Percentiles rank a stretch among this genome's conserved stretches.
These are phyloP conservation scores for Erodium maritimum DNA, from an alignment of 345 rosid genomes.

Conservation along the genomic window DNA sequence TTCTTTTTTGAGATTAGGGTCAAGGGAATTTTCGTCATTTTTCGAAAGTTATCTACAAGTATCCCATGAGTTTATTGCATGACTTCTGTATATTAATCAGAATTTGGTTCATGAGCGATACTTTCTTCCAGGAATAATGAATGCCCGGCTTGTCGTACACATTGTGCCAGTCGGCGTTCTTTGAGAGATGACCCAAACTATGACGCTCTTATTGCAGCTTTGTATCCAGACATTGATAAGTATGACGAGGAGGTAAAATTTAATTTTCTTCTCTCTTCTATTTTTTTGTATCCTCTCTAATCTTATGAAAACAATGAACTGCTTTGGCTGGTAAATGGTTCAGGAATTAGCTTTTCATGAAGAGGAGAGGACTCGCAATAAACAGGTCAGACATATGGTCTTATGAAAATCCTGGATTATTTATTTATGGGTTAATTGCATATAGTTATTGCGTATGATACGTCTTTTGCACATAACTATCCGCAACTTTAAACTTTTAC, in stretches of 20 bases:
- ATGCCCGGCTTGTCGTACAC: conserved; percentile 82
- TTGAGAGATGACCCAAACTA: conserved; percentile 71
- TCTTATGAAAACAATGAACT: not conserved
- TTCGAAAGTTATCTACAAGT: too few species aligned
- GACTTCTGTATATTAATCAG: not conserved
- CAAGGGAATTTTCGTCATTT: too few species aligned
- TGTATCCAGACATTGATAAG: conserved; percentile 55
- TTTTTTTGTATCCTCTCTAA: not conserved
- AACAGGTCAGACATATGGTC: conserved; percentile 44
- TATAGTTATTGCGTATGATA: too few species aligned
- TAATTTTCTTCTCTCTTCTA: not conserved
- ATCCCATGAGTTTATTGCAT: too few species aligned
- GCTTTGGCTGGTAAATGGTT: not conserved
- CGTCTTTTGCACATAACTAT: too few species aligned
- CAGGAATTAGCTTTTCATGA: conserved; percentile 82
- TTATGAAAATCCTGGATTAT: not conserved
- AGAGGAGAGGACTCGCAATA: conserved; percentile 75
- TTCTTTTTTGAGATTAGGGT: too few species aligned
- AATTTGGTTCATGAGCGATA: conserved; percentile 7
- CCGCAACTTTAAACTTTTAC: too few species aligned
- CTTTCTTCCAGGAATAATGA: conserved; percentile 54
- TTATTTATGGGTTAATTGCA: too few species aligned
- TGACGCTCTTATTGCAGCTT: conserved; percentile 64
- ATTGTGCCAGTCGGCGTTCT: conserved; percentile 79
- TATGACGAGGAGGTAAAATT: conserved; percentile 24